Percentiles rank a stretch among this genome's conserved stretches.
These are phyloP conservation scores for Aspergillus quadricinctus DNA, from an alignment of 2,329 filamentous ascomycete species.

Conservation along the genomic window DNA sequence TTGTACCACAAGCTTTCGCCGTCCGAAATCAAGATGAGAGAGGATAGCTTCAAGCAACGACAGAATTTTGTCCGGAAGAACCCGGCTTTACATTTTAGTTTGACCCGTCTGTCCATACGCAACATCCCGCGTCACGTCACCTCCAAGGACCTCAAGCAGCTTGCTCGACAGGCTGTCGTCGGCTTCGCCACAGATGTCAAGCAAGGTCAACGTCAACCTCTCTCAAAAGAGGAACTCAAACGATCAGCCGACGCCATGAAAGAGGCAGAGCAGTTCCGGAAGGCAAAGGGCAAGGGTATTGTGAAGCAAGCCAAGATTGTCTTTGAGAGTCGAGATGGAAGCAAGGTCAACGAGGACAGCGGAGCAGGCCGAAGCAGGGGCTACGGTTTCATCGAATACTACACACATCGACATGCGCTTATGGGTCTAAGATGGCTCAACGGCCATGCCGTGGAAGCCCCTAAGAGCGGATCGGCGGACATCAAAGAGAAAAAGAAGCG, in stretches of 20 bases:
- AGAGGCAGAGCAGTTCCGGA: slow-evolving; percentile 74
- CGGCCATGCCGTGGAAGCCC: slow-evolving; percentile 57
- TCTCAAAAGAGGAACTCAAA: slow-evolving; percentile 84
- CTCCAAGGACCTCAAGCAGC: slow-evolving; percentile 83
- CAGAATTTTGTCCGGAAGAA: slow-evolving; percentile 89
- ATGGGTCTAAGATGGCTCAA: slow-evolving; percentile 96
- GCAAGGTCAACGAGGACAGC: slow-evolving; percentile 71
- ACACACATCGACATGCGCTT: slow-evolving; percentile 84
- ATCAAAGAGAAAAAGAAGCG: slow-evolving; percentile 73
- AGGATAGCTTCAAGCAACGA: slow-evolving; percentile 79
- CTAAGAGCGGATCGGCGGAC: slow-evolving; percentile 28
- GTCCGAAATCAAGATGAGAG: slow-evolving; percentile 80
- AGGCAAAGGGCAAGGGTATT: slow-evolving; percentile 76
- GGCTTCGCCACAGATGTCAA: slow-evolving; percentile 91
- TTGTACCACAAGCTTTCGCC: slow-evolving; percentile 72
- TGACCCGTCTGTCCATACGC: slow-evolving; percentile 85
- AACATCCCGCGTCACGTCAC: slow-evolving; percentile 82
- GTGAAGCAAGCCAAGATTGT: slow-evolving; percentile 93
- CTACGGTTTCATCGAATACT: slow-evolving; percentile 97
- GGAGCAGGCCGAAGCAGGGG: slow-evolving; percentile 82
- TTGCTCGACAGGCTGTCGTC: slow-evolving; percentile 88
- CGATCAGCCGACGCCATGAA: slow-evolving; percentile 76
- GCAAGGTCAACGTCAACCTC: slow-evolving; percentile 64
- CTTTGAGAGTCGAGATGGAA: slow-evolving; percentile 80
- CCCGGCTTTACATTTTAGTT: slow-evolving; percentile 78